These are phyloP conservation scores for Ustilago trichophora DNA, from an alignment of 1,284 basidiomycete species.

Conservation along the genomic window DNA sequence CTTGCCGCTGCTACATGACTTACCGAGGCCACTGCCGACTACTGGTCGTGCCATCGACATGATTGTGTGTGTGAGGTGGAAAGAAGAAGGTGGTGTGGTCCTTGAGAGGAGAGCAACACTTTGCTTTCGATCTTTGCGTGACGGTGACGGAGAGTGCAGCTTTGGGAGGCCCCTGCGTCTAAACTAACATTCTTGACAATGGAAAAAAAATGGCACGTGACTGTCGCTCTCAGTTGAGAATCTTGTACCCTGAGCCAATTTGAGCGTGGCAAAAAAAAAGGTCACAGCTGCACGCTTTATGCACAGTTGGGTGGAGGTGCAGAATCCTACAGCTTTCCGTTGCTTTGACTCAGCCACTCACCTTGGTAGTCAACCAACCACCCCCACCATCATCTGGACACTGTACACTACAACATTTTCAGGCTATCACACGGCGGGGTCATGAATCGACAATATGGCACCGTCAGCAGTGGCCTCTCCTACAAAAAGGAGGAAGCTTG, in stretches of 20 bases:
- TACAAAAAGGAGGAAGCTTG: conserved; percentile 34
- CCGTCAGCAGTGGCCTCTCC: conserved; percentile 32
- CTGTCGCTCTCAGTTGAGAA: neutral
- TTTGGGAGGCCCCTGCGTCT: conserved; percentile 26
- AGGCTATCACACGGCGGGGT: conserved; percentile 1
- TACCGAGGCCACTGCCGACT: conserved; percentile 55
- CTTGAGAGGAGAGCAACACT: conserved; percentile 6
- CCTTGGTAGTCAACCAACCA: neutral
- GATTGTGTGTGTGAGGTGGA: conserved; percentile 1
- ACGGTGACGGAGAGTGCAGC: neutral
- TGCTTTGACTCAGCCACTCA: conserved; percentile 23
- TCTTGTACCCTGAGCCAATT: conserved; percentile 20
- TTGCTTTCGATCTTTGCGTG: neutral
- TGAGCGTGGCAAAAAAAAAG: conserved; percentile 6
- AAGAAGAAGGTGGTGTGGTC: neutral
- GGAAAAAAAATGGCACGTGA: neutral
- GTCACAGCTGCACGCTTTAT: conserved; percentile 14
- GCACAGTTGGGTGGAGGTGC: conserved; percentile 30
- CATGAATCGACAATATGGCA: conserved; percentile 27
- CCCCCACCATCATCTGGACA: neutral
- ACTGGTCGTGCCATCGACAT: conserved; percentile 48
- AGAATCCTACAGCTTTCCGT: conserved; percentile 1
- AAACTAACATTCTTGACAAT: conserved; percentile 32
- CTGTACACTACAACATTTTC: neutral
- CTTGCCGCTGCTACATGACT: neutral